A percentile compares a stretch with the other conserved stretches of the same genome.
These are phyloP conservation scores for Paecilomyces formosus DNA, from an alignment of 2,329 filamentous ascomycete genomes.

Conservation along the genomic window DNA sequence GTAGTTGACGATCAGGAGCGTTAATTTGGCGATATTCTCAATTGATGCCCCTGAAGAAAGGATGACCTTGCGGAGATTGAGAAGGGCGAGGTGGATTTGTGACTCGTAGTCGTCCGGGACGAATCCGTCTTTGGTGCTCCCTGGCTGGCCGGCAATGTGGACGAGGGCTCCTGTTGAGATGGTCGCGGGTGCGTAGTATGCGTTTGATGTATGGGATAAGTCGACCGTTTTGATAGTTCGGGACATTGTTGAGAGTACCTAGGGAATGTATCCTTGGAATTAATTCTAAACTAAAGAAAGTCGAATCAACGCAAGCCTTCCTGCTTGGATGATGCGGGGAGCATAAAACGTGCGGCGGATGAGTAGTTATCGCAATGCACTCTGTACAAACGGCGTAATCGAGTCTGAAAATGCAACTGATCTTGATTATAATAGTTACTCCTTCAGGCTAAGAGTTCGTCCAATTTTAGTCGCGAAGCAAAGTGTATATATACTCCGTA, in stretches of 20 bases:
- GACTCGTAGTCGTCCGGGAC: conserved; percentile 33
- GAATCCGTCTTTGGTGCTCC: conserved; percentile 21
- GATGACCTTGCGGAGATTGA: conserved; percentile 32
- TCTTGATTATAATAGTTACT: no score
- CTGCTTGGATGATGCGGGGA: no score
- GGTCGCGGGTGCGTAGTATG: background rate
- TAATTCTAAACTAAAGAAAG: no score
- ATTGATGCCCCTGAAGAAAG: conserved; percentile 28
- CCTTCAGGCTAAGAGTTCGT: no score
- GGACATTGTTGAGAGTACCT: background rate
- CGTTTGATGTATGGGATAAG: background rate
- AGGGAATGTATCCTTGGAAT: no score
- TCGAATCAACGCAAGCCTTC: no score
- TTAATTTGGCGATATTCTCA: conserved; percentile 35
- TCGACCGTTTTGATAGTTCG: background rate
- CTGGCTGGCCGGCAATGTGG: conserved; percentile 24
- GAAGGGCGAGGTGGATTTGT: conserved; percentile 33
- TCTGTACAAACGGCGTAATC: no score
- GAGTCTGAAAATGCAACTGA: no score
- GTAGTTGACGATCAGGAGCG: conserved; percentile 39
- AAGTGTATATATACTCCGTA: no score
- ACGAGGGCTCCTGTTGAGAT: background rate
- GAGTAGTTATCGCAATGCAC: no score
- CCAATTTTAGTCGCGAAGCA: no score
- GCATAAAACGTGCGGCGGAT: no score